Base-by-base conservation (phyloP, 805 yeast genomes). In the Hanseniaspora occidentalis region DNA sequence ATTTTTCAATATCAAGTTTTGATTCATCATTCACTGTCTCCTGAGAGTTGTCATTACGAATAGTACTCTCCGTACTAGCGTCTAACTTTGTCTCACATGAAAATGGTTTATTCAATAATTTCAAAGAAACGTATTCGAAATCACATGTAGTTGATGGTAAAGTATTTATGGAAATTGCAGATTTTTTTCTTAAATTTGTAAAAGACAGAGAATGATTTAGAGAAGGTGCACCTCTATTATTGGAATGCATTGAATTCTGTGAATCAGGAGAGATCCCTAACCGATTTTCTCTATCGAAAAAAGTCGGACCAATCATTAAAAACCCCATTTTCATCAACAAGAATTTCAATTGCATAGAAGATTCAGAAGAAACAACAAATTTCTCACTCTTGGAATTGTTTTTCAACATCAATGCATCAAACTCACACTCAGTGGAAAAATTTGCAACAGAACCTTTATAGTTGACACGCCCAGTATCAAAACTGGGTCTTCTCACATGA, bases 281-380 rank as follows among this genome's bases (percentile, higher is more conserved):
- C n/a, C n/a, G n/a, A n/a, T n/a, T n/a, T n/a, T n/a, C 33, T 14
- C 16, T 29, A 4, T 14, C 33, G 33, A 29, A 29, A 8, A 29
- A 29, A 16, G 10, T 18, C 9, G 29, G 29, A 37, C 54, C 56
- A 2, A 57, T 37, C 26, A 56, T 37, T 31, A 50, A 52, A 36
- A 56, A 57, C 3, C 54, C 53, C n/a, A 43, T 47, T 23, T 64
- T 56, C 16, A 68, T 43, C 10, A 69, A 45, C 34, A 56, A 47
- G 39, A 69, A 62, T 39, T 60, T 62, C n/a, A 65, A 55, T 46
- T 68, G 71, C 43, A 62, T 62, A 4, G 63, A 43, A 47, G 66
- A 66, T 48, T 69, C 72, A 10, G 51, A 47, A 26, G 69, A 69
- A 10, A 69, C 50, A 55, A 70, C 51, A 47, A 66, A 66, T 10